These are phyloP conservation scores for Cladosporium velox DNA, from an alignment of 2,329 filamentous ascomycete genomes.

Conservation along the genomic window DNA sequence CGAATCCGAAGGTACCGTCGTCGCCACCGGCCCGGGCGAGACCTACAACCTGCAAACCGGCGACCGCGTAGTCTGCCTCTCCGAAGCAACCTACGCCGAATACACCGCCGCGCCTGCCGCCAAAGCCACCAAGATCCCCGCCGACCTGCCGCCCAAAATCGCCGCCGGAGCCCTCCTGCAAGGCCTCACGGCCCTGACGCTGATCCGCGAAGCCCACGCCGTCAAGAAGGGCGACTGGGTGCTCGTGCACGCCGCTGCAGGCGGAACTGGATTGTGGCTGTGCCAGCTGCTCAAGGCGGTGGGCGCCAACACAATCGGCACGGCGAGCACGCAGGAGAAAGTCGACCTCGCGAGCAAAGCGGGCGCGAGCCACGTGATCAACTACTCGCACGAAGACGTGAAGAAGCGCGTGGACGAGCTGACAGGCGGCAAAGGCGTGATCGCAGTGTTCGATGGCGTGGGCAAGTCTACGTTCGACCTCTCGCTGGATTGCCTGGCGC, in stretches of 20 bases:
- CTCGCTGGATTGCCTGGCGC: constrained; percentile 70
- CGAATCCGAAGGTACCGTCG: constrained; percentile 74
- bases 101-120: constrained; percentile 58
- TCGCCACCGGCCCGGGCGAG: constrained; percentile 58
- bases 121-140: constrained; percentile 65
- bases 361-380: constrained; percentile 72
- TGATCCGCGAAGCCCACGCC: constrained; percentile 71
- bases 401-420: constrained; percentile 64
- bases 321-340: constrained; percentile 74
- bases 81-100: constrained; percentile 58
- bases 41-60: constrained; percentile 61
- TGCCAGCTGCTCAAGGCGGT: constrained; percentile 71
- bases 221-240: constrained; percentile 79
- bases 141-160: constrained; percentile 59
- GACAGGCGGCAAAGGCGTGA: constrained; percentile 71
- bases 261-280: constrained; percentile 75
- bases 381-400: constrained; percentile 64
- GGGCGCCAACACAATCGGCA: constrained; percentile 78
- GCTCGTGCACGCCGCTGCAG: constrained; percentile 82
- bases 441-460: constrained; percentile 82
- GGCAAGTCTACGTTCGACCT: constrained; percentile 83
- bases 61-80: constrained; percentile 72
- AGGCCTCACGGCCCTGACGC: constrained; percentile 77
- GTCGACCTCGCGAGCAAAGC: constrained; percentile 66
- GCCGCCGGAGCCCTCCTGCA: constrained; percentile 74